These are phyloP conservation scores for Crithidia acanthocephali DNA, from an alignment of 208 protist species.

Conservation along the genomic window DNA sequence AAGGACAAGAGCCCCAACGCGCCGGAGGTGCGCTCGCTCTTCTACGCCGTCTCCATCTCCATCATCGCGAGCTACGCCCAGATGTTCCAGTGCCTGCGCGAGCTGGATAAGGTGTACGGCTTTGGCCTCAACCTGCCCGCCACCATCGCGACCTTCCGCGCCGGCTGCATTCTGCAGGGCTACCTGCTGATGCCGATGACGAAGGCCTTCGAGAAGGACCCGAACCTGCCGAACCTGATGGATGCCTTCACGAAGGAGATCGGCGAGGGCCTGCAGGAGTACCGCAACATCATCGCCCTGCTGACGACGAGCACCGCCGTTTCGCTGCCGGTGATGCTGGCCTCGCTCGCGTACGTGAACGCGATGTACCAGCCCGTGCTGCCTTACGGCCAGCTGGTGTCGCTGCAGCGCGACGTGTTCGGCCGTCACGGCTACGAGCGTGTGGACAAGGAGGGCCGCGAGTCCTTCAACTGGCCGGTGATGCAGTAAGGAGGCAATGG, in stretches of 20 bases:
- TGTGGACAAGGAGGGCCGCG: slow-evolving; percentile 79
- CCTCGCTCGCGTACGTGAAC: slow-evolving; percentile 86
- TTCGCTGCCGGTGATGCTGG: slow-evolving; percentile 75
- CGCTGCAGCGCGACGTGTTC: slow-evolving; percentile 92
- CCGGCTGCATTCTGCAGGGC: slow-evolving; percentile 91
- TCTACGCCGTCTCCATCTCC: slow-evolving; percentile 74
- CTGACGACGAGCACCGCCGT: slow-evolving; percentile 59
- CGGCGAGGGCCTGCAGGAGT: slow-evolving; percentile 58
- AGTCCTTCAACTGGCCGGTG: slow-evolving; percentile 83
- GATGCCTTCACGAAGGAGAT: slow-evolving; percentile 89
- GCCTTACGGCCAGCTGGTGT: slow-evolving; percentile 89
- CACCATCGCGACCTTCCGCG: slow-evolving; percentile 92
- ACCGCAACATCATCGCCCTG: slow-evolving; percentile 66
- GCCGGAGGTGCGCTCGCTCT: slow-evolving; percentile 73
- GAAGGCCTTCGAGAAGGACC: slow-evolving; percentile 86
- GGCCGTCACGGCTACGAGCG: slow-evolving; percentile 92
- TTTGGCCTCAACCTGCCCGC: slow-evolving; percentile 90
- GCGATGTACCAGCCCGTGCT: slow-evolving; percentile 82
- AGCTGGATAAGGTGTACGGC: slow-evolving; percentile 88
- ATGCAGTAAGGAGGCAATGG: slow-evolving; percentile 84
- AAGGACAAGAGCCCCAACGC: slow-evolving; percentile 63
- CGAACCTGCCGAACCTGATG: slow-evolving; percentile 86
- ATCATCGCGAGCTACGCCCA: slow-evolving; percentile 93
- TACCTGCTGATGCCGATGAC: slow-evolving; percentile 91
- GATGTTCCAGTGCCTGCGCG: slow-evolving; percentile 93